phyloP scores from a whole-genome alignment of 2,329 filamentous ascomycete genomes.

The Venturia nashicola region DNA sequence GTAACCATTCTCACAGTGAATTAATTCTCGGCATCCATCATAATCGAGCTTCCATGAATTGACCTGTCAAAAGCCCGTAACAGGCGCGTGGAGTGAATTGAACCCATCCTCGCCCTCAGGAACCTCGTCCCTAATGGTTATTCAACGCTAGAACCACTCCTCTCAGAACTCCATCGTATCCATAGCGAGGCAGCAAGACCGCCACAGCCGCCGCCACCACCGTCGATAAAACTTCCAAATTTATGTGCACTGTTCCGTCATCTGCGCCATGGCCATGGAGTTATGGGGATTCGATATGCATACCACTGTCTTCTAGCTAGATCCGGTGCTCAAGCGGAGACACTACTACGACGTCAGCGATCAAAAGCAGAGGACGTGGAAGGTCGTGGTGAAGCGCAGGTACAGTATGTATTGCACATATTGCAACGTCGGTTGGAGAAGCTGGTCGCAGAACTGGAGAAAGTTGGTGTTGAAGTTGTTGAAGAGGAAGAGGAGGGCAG shows the following conservation, averaged over 20 bases:
- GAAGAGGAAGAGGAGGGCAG: neutral
- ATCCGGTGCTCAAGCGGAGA: neutral
- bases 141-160: neutral
- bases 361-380: neutral
- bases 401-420: neutral
- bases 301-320: neutral
- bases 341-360: neutral
- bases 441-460: neutral
- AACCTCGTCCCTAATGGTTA: neutral
- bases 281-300: neutral
- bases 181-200: neutral
- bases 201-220: neutral
- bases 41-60: too few relatives aligned
- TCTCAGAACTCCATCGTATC: neutral
- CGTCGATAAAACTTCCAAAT: neutral
- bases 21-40: too few relatives aligned
- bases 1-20: too few relatives aligned
- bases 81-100: neutral
- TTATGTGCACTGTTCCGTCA: neutral
- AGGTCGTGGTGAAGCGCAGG: neutral
- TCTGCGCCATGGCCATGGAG: neutral
- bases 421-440: neutral
- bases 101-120: neutral
- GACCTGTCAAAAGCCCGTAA: too few relatives aligned
- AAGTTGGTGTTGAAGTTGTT: neutral